Percentiles rank a stretch among this genome's conserved stretches.
These are phyloP conservation scores for Boletales sp. DNA, from an alignment of 768 basidiomycete genomes.

Conservation along the genomic window DNA sequence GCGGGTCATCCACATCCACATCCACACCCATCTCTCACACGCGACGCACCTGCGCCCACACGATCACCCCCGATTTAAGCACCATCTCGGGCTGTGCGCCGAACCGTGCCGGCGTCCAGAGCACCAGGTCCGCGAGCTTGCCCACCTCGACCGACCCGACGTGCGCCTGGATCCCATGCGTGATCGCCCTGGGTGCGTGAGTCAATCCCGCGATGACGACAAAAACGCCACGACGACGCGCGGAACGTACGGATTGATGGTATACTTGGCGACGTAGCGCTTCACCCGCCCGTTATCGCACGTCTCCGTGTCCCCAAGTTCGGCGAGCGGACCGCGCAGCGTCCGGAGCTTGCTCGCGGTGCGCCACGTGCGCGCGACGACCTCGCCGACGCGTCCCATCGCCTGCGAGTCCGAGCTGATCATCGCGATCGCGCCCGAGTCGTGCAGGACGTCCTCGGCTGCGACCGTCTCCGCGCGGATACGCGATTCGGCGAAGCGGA, in stretches of 20 bases:
- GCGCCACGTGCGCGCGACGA: conserved; percentile 89
- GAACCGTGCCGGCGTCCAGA: conserved; percentile 95
- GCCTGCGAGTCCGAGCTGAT: conserved; percentile 96
- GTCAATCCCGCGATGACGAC: too few relatives aligned
- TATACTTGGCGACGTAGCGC: conserved; percentile 94
- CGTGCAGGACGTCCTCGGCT: conserved; percentile 94
- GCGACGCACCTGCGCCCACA: conserved; percentile 71
- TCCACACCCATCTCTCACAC: too few relatives aligned
- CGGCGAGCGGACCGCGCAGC: conserved; percentile 65
- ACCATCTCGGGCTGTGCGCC: conserved; percentile 93
- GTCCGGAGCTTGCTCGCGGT: conserved; percentile 95
- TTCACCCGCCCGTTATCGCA: conserved; percentile 88
- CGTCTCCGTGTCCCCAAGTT: conserved; percentile 44
- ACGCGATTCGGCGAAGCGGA: conserved; percentile 94
- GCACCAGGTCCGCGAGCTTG: conserved; percentile 87
- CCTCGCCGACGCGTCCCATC: conserved; percentile 98
- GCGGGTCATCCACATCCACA: too few relatives aligned
- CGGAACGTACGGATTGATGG: conserved; percentile 98
- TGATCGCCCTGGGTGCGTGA: conserved; percentile 95
- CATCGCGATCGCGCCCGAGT: conserved; percentile 93
- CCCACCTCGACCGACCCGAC: conserved; percentile 83
- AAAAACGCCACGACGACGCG: too few relatives aligned
- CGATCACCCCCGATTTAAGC: conserved; percentile 92
- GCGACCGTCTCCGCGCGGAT: conserved; percentile 97
- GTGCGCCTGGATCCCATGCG: conserved; percentile 86